A percentile compares a stretch with the other conserved stretches of the same genome.
phyloP scores from a whole-genome alignment of 495 filamentous ascomycete genomes.

The Durotheca rogersii region DNA sequence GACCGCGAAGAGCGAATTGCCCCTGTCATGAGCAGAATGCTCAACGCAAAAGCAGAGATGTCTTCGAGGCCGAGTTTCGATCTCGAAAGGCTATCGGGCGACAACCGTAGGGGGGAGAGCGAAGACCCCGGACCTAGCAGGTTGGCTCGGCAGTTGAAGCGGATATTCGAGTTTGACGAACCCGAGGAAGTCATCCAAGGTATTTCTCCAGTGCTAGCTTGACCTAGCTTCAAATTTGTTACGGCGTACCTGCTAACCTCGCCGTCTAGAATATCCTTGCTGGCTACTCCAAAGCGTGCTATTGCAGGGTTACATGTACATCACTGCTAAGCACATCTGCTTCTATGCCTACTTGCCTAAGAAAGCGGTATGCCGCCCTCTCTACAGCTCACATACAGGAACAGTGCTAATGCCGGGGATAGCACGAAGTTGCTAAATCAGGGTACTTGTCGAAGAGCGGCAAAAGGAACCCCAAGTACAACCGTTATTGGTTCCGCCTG shows the following conservation, averaged over 20 bases:
- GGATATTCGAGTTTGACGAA: conserved; percentile 84
- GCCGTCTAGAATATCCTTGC: conserved; percentile 78
- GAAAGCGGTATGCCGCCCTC: conserved; percentile 62
- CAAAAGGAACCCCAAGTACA: conserved; percentile 83
- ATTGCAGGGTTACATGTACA: conserved; percentile 94
- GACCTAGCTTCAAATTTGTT: background rate
- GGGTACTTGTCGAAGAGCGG: conserved; percentile 89
- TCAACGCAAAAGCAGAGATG: conserved; percentile 75
- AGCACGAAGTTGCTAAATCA: conserved; percentile 80
- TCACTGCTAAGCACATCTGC: conserved; percentile 89
- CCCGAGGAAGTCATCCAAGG: conserved; percentile 83
- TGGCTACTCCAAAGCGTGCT: conserved; percentile 91
- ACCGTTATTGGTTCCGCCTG: conserved; percentile 93
- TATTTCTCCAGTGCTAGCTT: conserved; percentile 30
- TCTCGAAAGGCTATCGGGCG: conserved; percentile 44
- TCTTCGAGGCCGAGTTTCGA: conserved; percentile 55
- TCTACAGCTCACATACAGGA: background rate
- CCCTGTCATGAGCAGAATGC: conserved; percentile 79
- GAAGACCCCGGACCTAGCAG: conserved; percentile 43
- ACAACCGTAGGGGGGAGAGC: conserved; percentile 37
- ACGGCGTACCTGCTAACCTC: background rate
- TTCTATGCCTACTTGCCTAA: conserved; percentile 96
- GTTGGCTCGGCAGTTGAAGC: conserved; percentile 70
- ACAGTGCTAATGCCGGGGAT: conserved; percentile 30
- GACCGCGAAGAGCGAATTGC: conserved; percentile 45